Evolutionary conservation across 768 basidiomycete genomes (phyloP).

Genomic region (Punctularia strigosozonata): DNA sequence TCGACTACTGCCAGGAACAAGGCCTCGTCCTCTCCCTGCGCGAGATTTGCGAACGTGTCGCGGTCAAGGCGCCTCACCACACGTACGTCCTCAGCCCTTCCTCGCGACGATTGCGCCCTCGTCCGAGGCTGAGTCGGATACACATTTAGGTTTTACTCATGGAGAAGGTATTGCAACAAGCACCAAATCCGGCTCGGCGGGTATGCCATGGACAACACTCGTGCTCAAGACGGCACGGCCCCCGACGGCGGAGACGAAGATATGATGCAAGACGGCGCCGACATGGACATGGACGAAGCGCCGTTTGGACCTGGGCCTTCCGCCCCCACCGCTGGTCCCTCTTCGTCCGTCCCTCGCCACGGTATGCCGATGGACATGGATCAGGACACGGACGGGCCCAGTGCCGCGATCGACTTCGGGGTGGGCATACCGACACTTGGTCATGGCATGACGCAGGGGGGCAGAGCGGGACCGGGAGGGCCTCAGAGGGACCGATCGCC

Average conservation of each 20-base stretch:
- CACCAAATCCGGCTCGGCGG: constrained; percentile 85
- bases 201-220: constrained; percentile 62
- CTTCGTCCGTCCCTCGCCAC: constrained; percentile 7
- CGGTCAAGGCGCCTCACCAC: constrained; percentile 85
- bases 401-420: too few relatives aligned
- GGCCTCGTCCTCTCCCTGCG: constrained; percentile 69
- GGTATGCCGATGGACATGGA: too few relatives aligned
- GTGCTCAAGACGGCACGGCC: constrained; percentile 32
- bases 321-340: too few relatives aligned
- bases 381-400: too few relatives aligned
- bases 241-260: constrained; percentile 31
- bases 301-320: too few relatives aligned
- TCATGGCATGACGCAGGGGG: too few relatives aligned
- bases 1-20: constrained; percentile 84
- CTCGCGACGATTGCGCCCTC: neutral
- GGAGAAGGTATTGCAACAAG: constrained; percentile 88
- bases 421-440: too few relatives aligned
- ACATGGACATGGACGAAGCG: constrained; percentile 10
- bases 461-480: too few relatives aligned
- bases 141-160: constrained; percentile 73
- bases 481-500: constrained; percentile 55
- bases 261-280: constrained; percentile 18
- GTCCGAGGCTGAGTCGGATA: constrained; percentile 3
- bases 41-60: constrained; percentile 82
- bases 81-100: constrained; percentile 39